Evolutionary conservation across 1,139 yeast species (phyloP).

Genomic region (Zygotorulaspora mrakii): DNA sequence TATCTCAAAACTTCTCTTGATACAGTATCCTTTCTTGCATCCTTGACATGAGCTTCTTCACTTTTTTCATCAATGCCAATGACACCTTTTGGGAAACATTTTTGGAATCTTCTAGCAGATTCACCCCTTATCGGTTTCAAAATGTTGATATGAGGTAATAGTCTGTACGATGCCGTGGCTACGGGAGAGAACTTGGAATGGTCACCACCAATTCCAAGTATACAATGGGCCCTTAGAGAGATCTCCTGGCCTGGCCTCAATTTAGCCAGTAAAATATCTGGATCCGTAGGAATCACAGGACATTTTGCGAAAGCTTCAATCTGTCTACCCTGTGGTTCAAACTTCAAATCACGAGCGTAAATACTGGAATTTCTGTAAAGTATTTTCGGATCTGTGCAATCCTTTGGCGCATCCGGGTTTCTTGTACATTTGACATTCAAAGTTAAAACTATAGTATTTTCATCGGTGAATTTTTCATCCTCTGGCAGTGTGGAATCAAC

Average conservation of each 20-base stretch:
- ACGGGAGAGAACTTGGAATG: slow-evolving; percentile 98
- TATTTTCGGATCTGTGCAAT: slow-evolving; percentile 75
- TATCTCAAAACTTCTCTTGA: slow-evolving; percentile 95
- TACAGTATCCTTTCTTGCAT: slow-evolving; percentile 91
- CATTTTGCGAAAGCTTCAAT: slow-evolving; percentile 58
- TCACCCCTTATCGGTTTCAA: slow-evolving; percentile 70
- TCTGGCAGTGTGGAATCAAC: slow-evolving; percentile 63
- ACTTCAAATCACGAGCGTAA: slow-evolving; percentile 82
- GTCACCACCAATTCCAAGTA: slow-evolving; percentile 87
- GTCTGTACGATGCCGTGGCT: slow-evolving; percentile 92
- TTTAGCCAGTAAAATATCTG: slow-evolving; percentile 85
- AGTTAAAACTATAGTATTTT: slow-evolving; percentile 80
- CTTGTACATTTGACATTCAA: slow-evolving; percentile 79
- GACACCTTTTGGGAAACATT: slow-evolving; percentile 92
- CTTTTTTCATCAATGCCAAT: slow-evolving; percentile 59
- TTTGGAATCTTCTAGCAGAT: slow-evolving; percentile 72
- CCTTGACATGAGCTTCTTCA: slow-evolving; percentile 76
- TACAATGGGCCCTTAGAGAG: slow-evolving; percentile 82
- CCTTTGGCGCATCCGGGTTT: slow-evolving; percentile 79
- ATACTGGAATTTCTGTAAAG: slow-evolving; percentile 80
- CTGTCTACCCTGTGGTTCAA: slow-evolving; percentile 90
- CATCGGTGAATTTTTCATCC: slow-evolving; percentile 71
- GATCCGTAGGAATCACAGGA: slow-evolving; percentile 78
- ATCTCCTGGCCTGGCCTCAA: slow-evolving; percentile 97
- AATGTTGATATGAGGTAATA: slow-evolving; percentile 87